Conservation (phyloP, 306 rosid species). For the Pyrus bretschneideri region DNA sequence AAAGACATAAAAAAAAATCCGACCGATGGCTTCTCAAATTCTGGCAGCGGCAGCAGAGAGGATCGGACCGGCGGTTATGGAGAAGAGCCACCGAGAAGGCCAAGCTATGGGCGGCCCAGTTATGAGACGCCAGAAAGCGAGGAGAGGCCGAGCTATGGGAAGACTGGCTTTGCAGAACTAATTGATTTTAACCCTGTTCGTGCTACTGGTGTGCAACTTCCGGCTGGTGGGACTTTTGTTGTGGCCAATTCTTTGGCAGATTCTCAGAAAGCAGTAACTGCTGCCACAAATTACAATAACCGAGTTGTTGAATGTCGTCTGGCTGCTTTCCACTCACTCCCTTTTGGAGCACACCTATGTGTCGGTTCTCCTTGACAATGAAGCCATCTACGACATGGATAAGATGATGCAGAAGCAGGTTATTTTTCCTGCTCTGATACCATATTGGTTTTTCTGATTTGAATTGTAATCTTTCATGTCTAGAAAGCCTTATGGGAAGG, state of each 20-base stretch:
- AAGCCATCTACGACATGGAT: too few species aligned
- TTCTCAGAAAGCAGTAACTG: slow-evolving; percentile 94
- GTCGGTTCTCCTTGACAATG: too few species aligned
- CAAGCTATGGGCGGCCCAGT: slow-evolving; percentile 27
- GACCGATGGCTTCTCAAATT: slow-evolving; percentile 38
- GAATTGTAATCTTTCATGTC: too few species aligned
- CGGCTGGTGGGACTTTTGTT: slow-evolving; percentile 82
- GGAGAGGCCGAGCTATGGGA: slow-evolving; percentile 13
- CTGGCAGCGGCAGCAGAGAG: slow-evolving; percentile 21
- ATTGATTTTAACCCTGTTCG: slow-evolving; percentile 93
- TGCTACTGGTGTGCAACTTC: slow-evolving; percentile 91
- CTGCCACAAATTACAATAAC: slow-evolving; percentile 90
- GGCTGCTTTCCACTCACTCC: slow-evolving; percentile 33
- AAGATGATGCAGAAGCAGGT: too few species aligned
- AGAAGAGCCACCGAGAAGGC: slow-evolving; percentile 32
- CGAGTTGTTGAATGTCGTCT: slow-evolving; percentile 86
- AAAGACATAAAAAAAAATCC: neutral
- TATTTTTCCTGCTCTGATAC: too few species aligned
- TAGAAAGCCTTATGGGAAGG: too few species aligned
- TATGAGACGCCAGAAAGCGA: neutral
- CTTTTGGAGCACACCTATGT: too few species aligned
- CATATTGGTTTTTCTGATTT: too few species aligned
- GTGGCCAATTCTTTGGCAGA: slow-evolving; percentile 91
- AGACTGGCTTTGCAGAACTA: slow-evolving; percentile 84
- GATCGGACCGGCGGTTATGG: slow-evolving; percentile 12